These are phyloP conservation scores for Mycena sp. DNA, from an alignment of 1,284 basidiomycete genomes.

Conservation along the genomic window DNA sequence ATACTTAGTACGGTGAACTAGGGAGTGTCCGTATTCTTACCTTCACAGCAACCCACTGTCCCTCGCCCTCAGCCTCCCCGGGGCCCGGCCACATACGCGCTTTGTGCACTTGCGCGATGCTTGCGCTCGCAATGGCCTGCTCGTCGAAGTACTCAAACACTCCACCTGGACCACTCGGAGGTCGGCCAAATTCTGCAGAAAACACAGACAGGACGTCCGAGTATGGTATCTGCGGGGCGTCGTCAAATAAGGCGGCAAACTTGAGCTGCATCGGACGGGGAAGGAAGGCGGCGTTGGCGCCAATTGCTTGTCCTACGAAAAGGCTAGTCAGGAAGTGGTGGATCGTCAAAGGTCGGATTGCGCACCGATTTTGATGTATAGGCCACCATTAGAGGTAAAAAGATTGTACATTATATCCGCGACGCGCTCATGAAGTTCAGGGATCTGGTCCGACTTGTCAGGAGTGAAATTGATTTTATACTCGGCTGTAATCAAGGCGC, in stretches of 20 bases:
- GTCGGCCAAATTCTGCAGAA: slow-evolving; percentile 72
- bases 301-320: slow-evolving; percentile 80
- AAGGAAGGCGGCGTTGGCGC: slow-evolving; percentile 84
- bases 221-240: slow-evolving; percentile 85
- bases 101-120: slow-evolving; percentile 89
- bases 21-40: not conserved
- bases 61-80: slow-evolving; percentile 57
- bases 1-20: too few relatives aligned
- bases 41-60: slow-evolving; percentile 86
- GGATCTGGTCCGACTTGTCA: slow-evolving; percentile 73
- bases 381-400: slow-evolving; percentile 82
- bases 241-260: slow-evolving; percentile 85
- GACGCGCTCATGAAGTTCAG: slow-evolving; percentile 83
- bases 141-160: slow-evolving; percentile 83
- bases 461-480: slow-evolving; percentile 88
- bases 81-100: slow-evolving; percentile 64
- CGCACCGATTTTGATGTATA: slow-evolving; percentile 91
- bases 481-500: slow-evolving; percentile 73
- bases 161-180: slow-evolving; percentile 71
- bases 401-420: slow-evolving; percentile 81
- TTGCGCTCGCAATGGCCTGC: slow-evolving; percentile 82
- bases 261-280: slow-evolving; percentile 85
- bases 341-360: slow-evolving; percentile 26
- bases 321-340: not conserved
- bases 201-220: slow-evolving; percentile 77